These are phyloP conservation scores for Cercospora brassicicola DNA, from an alignment of 2,329 filamentous ascomycete genomes.

Conservation along the genomic window DNA sequence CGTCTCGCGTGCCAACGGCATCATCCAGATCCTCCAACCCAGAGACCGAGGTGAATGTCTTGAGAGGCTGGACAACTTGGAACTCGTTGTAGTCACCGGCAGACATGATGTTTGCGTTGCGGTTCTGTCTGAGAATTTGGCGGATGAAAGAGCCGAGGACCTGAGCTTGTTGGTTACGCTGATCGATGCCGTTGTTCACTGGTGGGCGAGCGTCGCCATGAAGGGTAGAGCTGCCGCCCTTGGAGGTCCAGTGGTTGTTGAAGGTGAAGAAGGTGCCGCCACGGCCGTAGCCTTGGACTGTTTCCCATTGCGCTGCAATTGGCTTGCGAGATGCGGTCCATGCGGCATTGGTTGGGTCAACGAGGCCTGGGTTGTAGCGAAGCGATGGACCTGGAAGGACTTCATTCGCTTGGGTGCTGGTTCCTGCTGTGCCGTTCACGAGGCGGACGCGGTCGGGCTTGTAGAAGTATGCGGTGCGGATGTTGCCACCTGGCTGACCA, in stretches of 20 bases:
- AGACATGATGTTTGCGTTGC: constrained; percentile 58
- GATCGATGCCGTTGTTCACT: constrained; percentile 62
- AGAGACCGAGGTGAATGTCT: constrained; percentile 55
- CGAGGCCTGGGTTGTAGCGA: constrained; percentile 67
- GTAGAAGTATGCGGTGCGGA: constrained; percentile 70
- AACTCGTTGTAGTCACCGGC: constrained; percentile 76
- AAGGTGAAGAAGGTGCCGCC: constrained; percentile 66
- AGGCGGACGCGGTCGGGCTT: constrained; percentile 60
- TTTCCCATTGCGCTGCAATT: constrained; percentile 65
- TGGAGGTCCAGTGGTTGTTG: constrained; percentile 68
- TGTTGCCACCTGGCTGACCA: constrained; percentile 69
- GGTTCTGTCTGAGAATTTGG: constrained; percentile 58
- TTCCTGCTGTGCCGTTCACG: constrained; percentile 60
- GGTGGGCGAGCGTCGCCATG: constrained; percentile 67
- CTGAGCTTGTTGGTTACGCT: constrained; percentile 58
- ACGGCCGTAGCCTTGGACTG: constrained; percentile 47
- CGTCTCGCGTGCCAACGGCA: constrained; percentile 51
- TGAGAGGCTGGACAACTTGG: constrained; percentile 60
- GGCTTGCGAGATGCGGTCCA: constrained; percentile 67
- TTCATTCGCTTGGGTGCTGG: constrained; percentile 55
- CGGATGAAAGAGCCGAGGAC: constrained; percentile 60
- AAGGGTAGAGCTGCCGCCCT: constrained; percentile 64
- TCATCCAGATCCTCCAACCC: constrained; percentile 64
- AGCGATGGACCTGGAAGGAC: constrained; percentile 61
- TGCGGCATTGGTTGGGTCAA: constrained; percentile 61